phyloP scores from a whole-genome alignment of 371 early-diverging fungal species.

The Mortierella sp. region DNA sequence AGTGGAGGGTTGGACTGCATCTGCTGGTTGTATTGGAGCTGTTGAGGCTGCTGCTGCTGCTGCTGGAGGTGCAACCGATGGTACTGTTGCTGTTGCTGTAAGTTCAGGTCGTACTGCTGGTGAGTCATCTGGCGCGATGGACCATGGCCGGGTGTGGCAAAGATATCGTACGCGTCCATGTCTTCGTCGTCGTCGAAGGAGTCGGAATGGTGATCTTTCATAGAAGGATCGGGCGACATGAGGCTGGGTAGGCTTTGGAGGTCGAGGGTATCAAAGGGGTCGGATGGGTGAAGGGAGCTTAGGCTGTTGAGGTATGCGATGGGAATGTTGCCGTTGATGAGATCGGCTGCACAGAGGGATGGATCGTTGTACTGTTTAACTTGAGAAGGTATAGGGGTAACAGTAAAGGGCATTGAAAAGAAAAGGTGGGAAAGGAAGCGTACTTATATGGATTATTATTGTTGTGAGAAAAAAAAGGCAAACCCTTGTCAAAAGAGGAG shows the following conservation, averaged over 20 bases:
- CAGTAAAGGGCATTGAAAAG: neutral
- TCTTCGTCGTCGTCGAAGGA: slow-evolving; percentile 34
- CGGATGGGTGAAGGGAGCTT: neutral
- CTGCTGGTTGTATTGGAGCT: neutral
- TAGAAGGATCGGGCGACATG: slow-evolving; percentile 28
- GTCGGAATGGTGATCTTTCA: slow-evolving; percentile 16
- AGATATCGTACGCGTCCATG: slow-evolving; percentile 31
- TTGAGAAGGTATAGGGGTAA: neutral
- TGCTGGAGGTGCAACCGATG: neutral
- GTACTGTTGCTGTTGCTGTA: neutral
- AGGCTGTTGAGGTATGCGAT: slow-evolving; percentile 2
- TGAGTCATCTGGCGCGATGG: neutral
- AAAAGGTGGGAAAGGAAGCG: too few species aligned
- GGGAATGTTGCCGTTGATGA: slow-evolving; percentile 4
- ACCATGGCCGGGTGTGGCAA: slow-evolving; percentile 2
- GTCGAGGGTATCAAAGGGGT: slow-evolving; percentile 17
- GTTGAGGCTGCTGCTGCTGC: slow-evolving; percentile 8
- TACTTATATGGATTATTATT: too few species aligned
- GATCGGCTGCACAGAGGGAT: too few species aligned
- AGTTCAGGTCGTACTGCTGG: neutral
- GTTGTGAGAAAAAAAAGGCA: neutral
- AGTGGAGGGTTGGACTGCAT: neutral
- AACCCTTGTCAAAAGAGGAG: neutral
- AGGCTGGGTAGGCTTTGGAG: slow-evolving; percentile 23
- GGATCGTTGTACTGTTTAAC: too few species aligned